Percentiles rank a stretch among this genome's conserved stretches.
Conservation (phyloP, 192 early-diverging fungal genomes). For the Umbelopsis sp. region DNA sequence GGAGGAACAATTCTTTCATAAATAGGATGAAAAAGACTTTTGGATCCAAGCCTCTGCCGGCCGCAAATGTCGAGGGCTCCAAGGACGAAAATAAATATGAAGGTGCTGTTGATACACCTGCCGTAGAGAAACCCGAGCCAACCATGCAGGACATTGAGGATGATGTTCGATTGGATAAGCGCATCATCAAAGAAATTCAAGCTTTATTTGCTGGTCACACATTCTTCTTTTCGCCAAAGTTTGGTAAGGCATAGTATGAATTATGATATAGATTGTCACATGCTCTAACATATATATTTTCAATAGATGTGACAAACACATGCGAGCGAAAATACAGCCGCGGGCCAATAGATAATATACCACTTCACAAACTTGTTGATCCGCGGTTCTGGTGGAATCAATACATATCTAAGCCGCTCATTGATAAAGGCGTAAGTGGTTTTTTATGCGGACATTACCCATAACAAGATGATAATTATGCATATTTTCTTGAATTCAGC, state of each 20-base stretch:
- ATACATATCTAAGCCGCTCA: conserved; percentile 44
- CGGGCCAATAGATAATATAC: conserved; percentile 14
- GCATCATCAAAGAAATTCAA: conserved; percentile 50
- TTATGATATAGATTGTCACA: background rate
- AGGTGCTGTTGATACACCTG: background rate
- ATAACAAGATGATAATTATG: background rate
- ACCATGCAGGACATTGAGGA: conserved; percentile 32
- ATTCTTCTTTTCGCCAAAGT: conserved; percentile 53
- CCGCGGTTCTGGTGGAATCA: conserved; percentile 67
- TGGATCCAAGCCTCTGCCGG: conserved; percentile 18
- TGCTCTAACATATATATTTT: background rate
- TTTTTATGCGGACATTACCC: background rate
- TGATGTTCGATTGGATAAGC: conserved; percentile 45
- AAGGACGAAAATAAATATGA: background rate
- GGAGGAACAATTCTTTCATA: background rate
- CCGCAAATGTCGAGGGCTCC: conserved; percentile 34
- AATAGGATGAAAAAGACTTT: conserved; percentile 22
- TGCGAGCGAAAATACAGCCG: conserved; percentile 34
- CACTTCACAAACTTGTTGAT: conserved; percentile 34
- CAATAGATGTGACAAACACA: conserved; percentile 47
- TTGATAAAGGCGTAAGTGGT: conserved; percentile 43
- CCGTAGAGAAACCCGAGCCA: background rate
- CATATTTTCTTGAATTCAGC: conserved; percentile 32
- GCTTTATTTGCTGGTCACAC: conserved; percentile 47
- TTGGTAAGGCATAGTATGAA: conserved; percentile 33